Conservation (phyloP, 2,329 filamentous ascomycete genomes). For the Colletotrichum sublineola region DNA sequence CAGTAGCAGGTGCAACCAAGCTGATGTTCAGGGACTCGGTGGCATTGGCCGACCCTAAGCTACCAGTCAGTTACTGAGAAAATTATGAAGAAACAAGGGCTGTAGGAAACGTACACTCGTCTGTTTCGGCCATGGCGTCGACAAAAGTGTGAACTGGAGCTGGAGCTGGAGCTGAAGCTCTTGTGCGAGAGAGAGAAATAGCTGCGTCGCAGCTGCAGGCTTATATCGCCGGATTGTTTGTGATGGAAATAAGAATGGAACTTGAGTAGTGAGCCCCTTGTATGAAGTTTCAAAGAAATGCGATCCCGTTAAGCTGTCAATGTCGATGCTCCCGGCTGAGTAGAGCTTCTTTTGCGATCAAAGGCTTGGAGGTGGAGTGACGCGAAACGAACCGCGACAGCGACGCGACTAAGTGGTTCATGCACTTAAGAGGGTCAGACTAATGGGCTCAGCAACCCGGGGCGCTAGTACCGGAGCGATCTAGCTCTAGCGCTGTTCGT, state of each 20-base stretch:
- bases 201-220: neutral
- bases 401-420: constrained; percentile 39
- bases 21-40: constrained; percentile 74
- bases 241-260: neutral
- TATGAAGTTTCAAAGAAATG: neutral
- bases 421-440: constrained; percentile 21
- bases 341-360: constrained; percentile 15
- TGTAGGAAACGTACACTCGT: constrained; percentile 30
- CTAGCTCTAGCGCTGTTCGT: neutral
- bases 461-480: constrained; percentile 15
- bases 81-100: neutral
- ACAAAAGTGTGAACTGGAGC: neutral
- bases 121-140: constrained; percentile 33
- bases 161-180: neutral
- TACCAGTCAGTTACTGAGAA: constrained; percentile 4
- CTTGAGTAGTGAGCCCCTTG: neutral
- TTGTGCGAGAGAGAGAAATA: neutral
- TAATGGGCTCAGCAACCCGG: neutral
- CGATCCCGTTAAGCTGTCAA: neutral
- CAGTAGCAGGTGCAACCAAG: constrained; percentile 64
- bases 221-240: neutral
- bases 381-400: constrained; percentile 32
- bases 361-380: constrained; percentile 19
- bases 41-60: constrained; percentile 69
- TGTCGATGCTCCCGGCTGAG: neutral